Conservation (phyloP, 495 filamentous ascomycete species). For the Xylaria grammica region DNA sequence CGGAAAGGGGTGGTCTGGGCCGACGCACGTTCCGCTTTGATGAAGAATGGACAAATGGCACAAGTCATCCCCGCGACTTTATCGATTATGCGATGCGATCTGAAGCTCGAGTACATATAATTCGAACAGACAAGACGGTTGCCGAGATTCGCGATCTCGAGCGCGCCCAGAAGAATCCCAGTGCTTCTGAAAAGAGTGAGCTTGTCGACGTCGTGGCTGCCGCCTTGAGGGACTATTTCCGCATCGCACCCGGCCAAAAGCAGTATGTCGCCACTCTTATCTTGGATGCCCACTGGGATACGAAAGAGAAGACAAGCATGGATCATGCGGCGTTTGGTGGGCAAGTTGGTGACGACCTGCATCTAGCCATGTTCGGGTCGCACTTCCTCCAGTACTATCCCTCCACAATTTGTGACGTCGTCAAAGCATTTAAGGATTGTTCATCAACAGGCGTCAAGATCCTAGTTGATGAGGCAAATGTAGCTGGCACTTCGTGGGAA, state of each 20-base stretch:
- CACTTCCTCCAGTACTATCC: slow-evolving; percentile 90
- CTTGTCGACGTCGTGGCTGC: slow-evolving; percentile 77
- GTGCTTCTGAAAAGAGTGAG: slow-evolving; percentile 68
- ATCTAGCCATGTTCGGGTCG: slow-evolving; percentile 88
- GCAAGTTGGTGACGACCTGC: slow-evolving; percentile 68
- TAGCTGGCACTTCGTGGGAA: slow-evolving; percentile 89
- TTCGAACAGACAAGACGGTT: slow-evolving; percentile 81
- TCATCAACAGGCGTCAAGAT: slow-evolving; percentile 81
- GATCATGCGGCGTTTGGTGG: slow-evolving; percentile 82
- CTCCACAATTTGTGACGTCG: slow-evolving; percentile 80
- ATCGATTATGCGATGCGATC: slow-evolving; percentile 76
- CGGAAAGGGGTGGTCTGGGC: slow-evolving; percentile 85
- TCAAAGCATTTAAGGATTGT: slow-evolving; percentile 85
- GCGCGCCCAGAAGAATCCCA: slow-evolving; percentile 76
- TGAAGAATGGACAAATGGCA: slow-evolving; percentile 88
- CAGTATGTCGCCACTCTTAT: slow-evolving; percentile 84
- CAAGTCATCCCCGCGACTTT: slow-evolving; percentile 71
- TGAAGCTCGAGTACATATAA: slow-evolving; percentile 84
- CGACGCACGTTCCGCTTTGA: slow-evolving; percentile 86
- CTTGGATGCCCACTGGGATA: slow-evolving; percentile 89
- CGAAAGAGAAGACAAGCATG: slow-evolving; percentile 65
- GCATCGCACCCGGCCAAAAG: slow-evolving; percentile 72
- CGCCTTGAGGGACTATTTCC: slow-evolving; percentile 77
- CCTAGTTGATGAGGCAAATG: slow-evolving; percentile 82
- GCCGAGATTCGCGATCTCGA: slow-evolving; percentile 80